These are phyloP conservation scores for Ceriops zippeliana DNA, from an alignment of 345 rosid genomes.

Conservation along the genomic window DNA sequence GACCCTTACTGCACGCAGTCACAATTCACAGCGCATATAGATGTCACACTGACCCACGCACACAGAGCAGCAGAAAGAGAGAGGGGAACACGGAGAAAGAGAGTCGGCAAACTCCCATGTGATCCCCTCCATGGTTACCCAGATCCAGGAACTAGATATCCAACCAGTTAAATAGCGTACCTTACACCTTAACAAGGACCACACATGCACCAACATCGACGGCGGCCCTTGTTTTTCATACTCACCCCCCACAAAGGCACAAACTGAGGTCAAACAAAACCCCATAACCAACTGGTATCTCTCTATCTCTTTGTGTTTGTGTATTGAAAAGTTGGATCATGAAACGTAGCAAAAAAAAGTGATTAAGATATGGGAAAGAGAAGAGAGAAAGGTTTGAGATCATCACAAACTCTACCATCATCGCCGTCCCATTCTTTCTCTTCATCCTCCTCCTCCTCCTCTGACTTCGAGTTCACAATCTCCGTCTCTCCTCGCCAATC, in stretches of 20 bases:
- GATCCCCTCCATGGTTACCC: slow-evolving; percentile 7
- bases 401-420: slow-evolving; percentile 57
- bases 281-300: neutral
- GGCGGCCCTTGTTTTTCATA: no score
- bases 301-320: neutral
- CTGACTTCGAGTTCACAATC: slow-evolving; percentile 87
- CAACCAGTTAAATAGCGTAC: neutral
- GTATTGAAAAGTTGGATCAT: neutral
- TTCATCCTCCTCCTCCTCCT: slow-evolving; percentile 59
- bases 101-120: slow-evolving; percentile 22
- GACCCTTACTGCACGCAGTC: slow-evolving; percentile 21
- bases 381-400: slow-evolving; percentile 31
- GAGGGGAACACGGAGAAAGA: slow-evolving; percentile 3
- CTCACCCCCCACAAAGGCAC: neutral
- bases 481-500: slow-evolving; percentile 75
- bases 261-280: slow-evolving; percentile 18
- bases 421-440: slow-evolving; percentile 84
- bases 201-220: slow-evolving; percentile 2
- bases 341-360: no score
- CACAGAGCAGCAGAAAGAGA: neutral
- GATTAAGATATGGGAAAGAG: slow-evolving; percentile 33
- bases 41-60: neutral
- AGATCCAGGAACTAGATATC: slow-evolving; percentile 14
- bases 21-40: slow-evolving; percentile 2
- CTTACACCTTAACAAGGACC: slow-evolving; percentile 5